Evolutionary conservation across 2,329 filamentous ascomycete species (phyloP), one percentile per base, ranked within the genome.

Genomic region (Emmonsia crescens): DNA sequence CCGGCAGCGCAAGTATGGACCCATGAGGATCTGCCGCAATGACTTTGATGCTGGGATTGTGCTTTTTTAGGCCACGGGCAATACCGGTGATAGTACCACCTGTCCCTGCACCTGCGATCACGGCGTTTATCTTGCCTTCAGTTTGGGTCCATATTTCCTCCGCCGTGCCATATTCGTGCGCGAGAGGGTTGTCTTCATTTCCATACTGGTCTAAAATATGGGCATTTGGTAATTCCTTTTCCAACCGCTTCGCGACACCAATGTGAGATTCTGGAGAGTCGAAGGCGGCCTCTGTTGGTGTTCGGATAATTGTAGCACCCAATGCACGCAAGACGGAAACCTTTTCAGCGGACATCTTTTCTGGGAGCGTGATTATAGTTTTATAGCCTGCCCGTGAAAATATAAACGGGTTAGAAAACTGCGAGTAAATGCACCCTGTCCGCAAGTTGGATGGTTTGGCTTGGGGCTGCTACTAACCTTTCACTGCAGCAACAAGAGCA

Each of bases 291-390:
- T 96, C 91, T 40, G 92, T 99, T 29, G 94, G 94, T 3, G 94
- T 99, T 60, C 94, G 88, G 74, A 99, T 96, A 76, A 99, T 97
- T 72, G 95, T 96, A 49, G 94, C 94, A 66, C 93, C 93, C 59
- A 99, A 83, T 36, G 94, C 93, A 69, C 91, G 89, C 64, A 99
- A 83, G 33, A 99, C 94, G 1, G 93, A 89, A 46, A 99, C 94
- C 78, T 99, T 99, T 78, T 99, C 94, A 56, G 91, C 89, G 1
- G 91, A 96, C 94, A 99, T 99, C 82, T 99, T 99, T 79, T 99
- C 94, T 59, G 94, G 94, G 54, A 99, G 85, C 12, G 94, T 99
- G 75, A 99, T 99, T 77, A 99, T 97, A 48, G 92, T 95, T 77
- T 93, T 93, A 82, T 97, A 99, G 67, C 92, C 76, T 77, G 33